Evolutionary conservation across 192 early-diverging fungal species (phyloP).

Genomic region (Coemansia interrupta): DNA sequence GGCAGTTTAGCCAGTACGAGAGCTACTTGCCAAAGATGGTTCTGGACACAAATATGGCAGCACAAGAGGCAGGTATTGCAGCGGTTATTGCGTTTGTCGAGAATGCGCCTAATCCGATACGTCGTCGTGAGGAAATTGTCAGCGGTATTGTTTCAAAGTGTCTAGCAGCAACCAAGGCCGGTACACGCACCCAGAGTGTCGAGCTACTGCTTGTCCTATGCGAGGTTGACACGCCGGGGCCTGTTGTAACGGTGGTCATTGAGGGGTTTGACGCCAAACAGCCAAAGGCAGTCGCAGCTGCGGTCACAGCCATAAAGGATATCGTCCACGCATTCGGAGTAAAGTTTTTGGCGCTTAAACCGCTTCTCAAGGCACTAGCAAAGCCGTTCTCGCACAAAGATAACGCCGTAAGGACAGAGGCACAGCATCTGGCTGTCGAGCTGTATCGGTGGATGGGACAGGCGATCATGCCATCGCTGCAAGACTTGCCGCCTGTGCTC

Average conservation of each 20-base stretch:
- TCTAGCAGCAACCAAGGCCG: slow-evolving; percentile 74
- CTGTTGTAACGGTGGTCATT: slow-evolving; percentile 78
- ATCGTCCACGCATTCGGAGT: slow-evolving; percentile 75
- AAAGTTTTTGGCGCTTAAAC: slow-evolving; percentile 76
- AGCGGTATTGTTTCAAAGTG: slow-evolving; percentile 84
- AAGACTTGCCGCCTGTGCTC: slow-evolving; percentile 91
- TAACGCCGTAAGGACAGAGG: slow-evolving; percentile 87
- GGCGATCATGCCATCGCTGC: slow-evolving; percentile 72
- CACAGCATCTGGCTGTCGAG: slow-evolving; percentile 72
- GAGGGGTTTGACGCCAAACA: slow-evolving; percentile 78
- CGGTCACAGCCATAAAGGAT: slow-evolving; percentile 60
- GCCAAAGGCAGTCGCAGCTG: slow-evolving; percentile 84
- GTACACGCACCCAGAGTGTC: slow-evolving; percentile 70
- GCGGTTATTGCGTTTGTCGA: slow-evolving; percentile 75
- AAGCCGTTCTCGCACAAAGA: slow-evolving; percentile 94
- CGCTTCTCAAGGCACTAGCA: slow-evolving; percentile 77
- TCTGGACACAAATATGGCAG: slow-evolving; percentile 82
- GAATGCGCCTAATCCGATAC: slow-evolving; percentile 73
- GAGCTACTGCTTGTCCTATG: slow-evolving; percentile 83
- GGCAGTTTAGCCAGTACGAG: slow-evolving; percentile 68
- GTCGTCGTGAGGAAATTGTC: slow-evolving; percentile 66
- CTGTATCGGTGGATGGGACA: slow-evolving; percentile 90
- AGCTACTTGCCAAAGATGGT: slow-evolving; percentile 76
- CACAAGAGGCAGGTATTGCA: slow-evolving; percentile 79
- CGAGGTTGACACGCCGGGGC: slow-evolving; percentile 81